Evolutionary conservation across 2,329 filamentous ascomycete species (phyloP).

Genomic region (Pseudogymnoascus sp.): DNA sequence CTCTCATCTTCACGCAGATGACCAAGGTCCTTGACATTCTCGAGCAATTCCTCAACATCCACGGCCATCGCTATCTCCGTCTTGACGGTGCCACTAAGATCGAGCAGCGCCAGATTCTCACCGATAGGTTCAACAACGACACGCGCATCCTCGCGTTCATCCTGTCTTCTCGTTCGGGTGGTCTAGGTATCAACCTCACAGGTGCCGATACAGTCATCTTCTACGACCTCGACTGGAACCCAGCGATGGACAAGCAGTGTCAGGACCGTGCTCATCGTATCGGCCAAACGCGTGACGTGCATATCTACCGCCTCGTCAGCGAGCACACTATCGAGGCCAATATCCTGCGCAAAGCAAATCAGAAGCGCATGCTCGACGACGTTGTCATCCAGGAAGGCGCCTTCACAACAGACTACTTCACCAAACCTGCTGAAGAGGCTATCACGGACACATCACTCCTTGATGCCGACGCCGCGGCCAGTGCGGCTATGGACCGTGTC

Average conservation of each 20-base stretch:
- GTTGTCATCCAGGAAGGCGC: conserved; percentile 97
- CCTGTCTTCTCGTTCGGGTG: conserved; percentile 86
- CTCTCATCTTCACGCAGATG: conserved; percentile 99
- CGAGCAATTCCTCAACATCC: conserved; percentile 95
- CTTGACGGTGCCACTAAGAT: conserved; percentile 95
- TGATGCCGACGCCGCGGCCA: conserved; percentile 64
- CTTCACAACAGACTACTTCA: conserved; percentile 95
- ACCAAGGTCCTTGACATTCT: conserved; percentile 96
- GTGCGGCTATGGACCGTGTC: conserved; percentile 78
- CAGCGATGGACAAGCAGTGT: conserved; percentile 98
- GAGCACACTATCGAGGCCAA: conserved; percentile 97
- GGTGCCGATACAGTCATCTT: conserved; percentile 98
- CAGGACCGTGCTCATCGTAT: conserved; percentile 97
- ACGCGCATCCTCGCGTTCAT: conserved; percentile 91
- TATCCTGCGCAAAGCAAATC: conserved; percentile 89
- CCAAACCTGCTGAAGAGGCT: conserved; percentile 63
- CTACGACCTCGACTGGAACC: conserved; percentile 99
- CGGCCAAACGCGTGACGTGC: conserved; percentile 92
- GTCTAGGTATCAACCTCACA: conserved; percentile 91
- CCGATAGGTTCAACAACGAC: conserved; percentile 95
- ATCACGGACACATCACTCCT: conserved; percentile 49
- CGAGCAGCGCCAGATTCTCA: conserved; percentile 89
- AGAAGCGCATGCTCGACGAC: conserved; percentile 96
- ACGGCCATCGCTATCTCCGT: conserved; percentile 92
- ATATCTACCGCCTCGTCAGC: conserved; percentile 91